phyloP scores from a whole-genome alignment of 192 early-diverging fungal species.

The Linnemannia hyalina region DNA sequence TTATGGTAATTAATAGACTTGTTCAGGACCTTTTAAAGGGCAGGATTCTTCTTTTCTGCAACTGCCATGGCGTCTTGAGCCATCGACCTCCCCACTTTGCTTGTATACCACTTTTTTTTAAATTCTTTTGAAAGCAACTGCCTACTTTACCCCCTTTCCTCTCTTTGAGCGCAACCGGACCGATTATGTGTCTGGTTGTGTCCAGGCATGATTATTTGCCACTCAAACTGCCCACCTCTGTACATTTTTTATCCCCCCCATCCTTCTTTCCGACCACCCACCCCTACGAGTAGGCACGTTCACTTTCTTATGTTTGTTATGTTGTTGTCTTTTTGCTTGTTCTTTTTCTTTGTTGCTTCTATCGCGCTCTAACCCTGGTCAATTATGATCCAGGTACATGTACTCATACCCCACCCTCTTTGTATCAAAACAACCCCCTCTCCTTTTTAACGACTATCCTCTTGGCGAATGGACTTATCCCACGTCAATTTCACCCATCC shows the following conservation, averaged over 20 bases:
- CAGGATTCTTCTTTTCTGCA: not conserved
- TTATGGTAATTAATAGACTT: slow-evolving; percentile 12
- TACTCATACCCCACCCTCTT: slow-evolving; percentile 16
- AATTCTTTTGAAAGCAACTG: slow-evolving; percentile 7
- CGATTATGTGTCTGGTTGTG: slow-evolving; percentile 8
- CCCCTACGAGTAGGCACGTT: not conserved
- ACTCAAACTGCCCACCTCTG: slow-evolving; percentile 33
- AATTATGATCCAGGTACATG: slow-evolving; percentile 42
- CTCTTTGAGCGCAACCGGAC: slow-evolving; percentile 31
- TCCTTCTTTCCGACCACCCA: not conserved
- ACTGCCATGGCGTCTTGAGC: not conserved
- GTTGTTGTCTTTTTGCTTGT: slow-evolving; percentile 10
- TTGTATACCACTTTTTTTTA: slow-evolving; percentile 8
- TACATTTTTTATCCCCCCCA: slow-evolving; percentile 30
- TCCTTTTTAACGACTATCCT: not conserved
- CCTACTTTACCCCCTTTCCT: not conserved
- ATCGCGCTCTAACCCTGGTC: slow-evolving; percentile 31
- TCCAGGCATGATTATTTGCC: slow-evolving; percentile 50
- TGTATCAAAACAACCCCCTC: slow-evolving; percentile 14
- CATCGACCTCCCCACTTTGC: slow-evolving; percentile 3
- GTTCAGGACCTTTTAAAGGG: slow-evolving; percentile 34
- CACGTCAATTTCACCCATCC: not conserved
- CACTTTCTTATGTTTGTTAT: slow-evolving; percentile 3
- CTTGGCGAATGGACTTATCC: not conserved
- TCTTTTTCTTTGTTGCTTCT: slow-evolving; percentile 14